Conservation (phyloP, 768 basidiomycete genomes). For the Leccinum variicolor region DNA sequence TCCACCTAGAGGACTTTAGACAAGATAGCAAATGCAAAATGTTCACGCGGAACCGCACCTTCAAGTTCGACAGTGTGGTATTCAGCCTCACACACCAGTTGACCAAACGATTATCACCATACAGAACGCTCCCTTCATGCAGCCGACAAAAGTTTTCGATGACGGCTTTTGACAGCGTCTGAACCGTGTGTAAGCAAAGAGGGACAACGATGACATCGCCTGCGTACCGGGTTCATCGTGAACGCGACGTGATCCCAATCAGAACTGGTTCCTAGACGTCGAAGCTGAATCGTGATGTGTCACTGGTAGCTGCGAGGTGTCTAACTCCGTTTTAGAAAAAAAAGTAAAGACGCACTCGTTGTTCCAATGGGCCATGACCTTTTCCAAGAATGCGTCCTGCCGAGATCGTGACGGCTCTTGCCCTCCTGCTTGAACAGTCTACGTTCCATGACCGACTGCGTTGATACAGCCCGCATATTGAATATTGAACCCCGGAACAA, state of each 20-base stretch:
- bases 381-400: constrained; percentile 80
- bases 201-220: background rate
- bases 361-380: constrained; percentile 96
- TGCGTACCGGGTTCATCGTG: constrained; percentile 84
- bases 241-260: constrained; percentile 37
- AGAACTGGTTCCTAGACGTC: constrained; percentile 58
- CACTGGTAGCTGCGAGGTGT: constrained; percentile 67
- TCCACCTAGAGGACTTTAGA: constrained; percentile 1
- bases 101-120: constrained; percentile 93
- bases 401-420: constrained; percentile 88
- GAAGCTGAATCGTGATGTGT: constrained; percentile 85
- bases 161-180: constrained; percentile 75
- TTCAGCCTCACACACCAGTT: constrained; percentile 81
- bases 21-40: background rate
- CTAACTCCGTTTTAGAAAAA: background rate
- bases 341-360: constrained; percentile 57
- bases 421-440: constrained; percentile 79
- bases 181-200: constrained; percentile 23
- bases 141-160: constrained; percentile 87
- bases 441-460: constrained; percentile 96
- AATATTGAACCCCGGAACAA: constrained; percentile 93
- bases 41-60: constrained; percentile 47
- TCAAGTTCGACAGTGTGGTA: constrained; percentile 47
- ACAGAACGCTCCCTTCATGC: constrained; percentile 88
- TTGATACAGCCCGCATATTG: constrained; percentile 98